These are phyloP conservation scores for Pythium aristosporum DNA, from an alignment of 352 stramenopile genomes.

Conservation along the genomic window DNA sequence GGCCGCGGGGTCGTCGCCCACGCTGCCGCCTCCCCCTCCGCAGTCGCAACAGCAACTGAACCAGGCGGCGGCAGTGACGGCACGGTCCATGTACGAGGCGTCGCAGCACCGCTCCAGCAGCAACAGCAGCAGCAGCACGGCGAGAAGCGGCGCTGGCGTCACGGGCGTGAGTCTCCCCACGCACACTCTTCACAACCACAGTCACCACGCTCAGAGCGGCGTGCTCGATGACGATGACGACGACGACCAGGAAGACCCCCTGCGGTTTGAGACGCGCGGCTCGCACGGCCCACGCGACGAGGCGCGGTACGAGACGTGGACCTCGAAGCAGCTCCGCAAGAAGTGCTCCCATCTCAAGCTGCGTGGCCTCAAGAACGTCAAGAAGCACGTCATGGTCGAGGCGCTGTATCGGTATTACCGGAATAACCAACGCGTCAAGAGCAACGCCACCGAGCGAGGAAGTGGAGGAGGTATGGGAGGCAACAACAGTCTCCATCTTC, in stretches of 20 bases:
- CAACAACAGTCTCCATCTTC: neutral
- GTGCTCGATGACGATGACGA: slow-evolving; percentile 9
- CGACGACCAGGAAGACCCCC: slow-evolving; percentile 19
- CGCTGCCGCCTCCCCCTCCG: neutral
- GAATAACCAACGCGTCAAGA: slow-evolving; percentile 57
- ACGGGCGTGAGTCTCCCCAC: neutral
- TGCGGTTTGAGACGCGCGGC: slow-evolving; percentile 33
- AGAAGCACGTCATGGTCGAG: slow-evolving; percentile 87
- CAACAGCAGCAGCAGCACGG: slow-evolving; percentile 25
- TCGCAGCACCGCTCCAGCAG: slow-evolving; percentile 21
- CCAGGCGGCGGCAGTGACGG: neutral
- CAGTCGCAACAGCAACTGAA: neutral
- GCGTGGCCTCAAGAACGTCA: slow-evolving; percentile 79
- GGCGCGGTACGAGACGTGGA: slow-evolving; percentile 77
- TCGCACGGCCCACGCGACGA: slow-evolving; percentile 59
- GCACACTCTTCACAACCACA: neutral
- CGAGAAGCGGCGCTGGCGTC: neutral
- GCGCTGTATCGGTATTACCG: slow-evolving; percentile 78
- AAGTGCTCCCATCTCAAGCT: slow-evolving; percentile 83
- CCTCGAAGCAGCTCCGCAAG: slow-evolving; percentile 77
- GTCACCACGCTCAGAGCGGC: neutral
- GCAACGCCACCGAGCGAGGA: slow-evolving; percentile 11
- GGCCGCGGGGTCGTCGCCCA: neutral
- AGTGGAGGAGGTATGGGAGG: neutral
- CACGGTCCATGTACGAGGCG: slow-evolving; percentile 16